Conservation (phyloP, 2,329 filamentous ascomycete genomes). For the Pseudovirgaria hyperparasitica region DNA sequence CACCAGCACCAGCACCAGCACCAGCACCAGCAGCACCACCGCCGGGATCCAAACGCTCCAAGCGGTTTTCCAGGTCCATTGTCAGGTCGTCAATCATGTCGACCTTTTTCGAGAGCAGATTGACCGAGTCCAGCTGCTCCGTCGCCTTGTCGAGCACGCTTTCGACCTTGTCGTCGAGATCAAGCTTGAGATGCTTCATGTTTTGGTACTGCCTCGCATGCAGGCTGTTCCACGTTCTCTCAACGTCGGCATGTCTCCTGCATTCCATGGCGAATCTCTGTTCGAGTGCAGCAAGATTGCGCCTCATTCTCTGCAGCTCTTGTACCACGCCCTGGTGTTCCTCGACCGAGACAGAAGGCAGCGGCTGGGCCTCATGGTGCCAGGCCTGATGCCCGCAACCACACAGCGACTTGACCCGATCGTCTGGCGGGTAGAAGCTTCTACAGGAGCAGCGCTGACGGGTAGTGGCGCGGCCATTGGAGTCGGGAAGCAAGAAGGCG, state of each 20-base stretch:
- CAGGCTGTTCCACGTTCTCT: constrained; percentile 18
- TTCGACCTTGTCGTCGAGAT: constrained; percentile 27
- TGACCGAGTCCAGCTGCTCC: constrained; percentile 24
- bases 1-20: constrained; percentile 4
- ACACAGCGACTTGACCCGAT: constrained; percentile 26
- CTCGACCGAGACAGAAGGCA: constrained; percentile 21
- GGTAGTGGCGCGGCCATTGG: constrained; percentile 10
- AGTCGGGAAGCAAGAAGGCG: constrained; percentile 19
- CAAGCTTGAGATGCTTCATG: constrained; percentile 23
- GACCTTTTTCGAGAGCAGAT: constrained; percentile 21
- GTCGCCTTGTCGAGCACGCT: constrained; percentile 27
- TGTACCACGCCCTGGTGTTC: constrained; percentile 23
- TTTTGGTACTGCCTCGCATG: constrained; percentile 25
- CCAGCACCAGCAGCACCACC: constrained; percentile 5
- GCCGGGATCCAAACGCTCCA: constrained; percentile 20
- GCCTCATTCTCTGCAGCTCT: constrained; percentile 21
- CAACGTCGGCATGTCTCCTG: too few relatives aligned
- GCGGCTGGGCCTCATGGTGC: constrained; percentile 27
- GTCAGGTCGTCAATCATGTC: constrained; percentile 25
- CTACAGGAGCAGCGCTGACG: constrained; percentile 32
- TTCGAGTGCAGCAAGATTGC: constrained; percentile 21
- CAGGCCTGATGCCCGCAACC: constrained; percentile 36
- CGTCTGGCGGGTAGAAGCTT: constrained; percentile 26
- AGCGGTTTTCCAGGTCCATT: constrained; percentile 25
- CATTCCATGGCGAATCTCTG: constrained; percentile 20